Percentiles rank a stretch among this genome's conserved stretches.
These are phyloP conservation scores for Avena eriantha DNA, from an alignment of 176 grass and related monocot species.

Conservation along the genomic window DNA sequence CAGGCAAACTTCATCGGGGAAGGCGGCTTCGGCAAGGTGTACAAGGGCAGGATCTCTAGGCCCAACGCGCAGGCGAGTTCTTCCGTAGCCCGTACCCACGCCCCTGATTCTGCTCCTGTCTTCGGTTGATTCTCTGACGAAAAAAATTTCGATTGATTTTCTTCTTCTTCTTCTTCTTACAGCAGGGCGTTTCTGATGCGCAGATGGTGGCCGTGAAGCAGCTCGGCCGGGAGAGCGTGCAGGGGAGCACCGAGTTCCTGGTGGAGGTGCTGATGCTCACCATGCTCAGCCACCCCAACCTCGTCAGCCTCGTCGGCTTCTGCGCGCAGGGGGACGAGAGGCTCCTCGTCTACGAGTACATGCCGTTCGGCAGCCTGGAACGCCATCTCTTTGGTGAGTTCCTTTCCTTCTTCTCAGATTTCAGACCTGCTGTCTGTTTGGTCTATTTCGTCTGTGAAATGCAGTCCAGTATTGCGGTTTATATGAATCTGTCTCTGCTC, in stretches of 20 bases:
- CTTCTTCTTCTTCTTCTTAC: background rate
- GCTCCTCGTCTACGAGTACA: constrained; percentile 93
- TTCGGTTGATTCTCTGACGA: too few species aligned
- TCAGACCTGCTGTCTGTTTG: constrained; percentile 19
- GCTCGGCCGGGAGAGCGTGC: constrained; percentile 66
- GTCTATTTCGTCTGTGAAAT: background rate
- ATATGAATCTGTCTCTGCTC: background rate
- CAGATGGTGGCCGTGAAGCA: constrained; percentile 95
- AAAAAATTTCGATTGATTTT: background rate
- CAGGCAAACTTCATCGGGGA: constrained; percentile 79
- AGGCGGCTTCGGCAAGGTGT: constrained; percentile 93
- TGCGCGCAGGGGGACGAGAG: constrained; percentile 95
- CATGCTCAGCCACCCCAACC: constrained; percentile 74
- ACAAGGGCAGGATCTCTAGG: constrained; percentile 71
- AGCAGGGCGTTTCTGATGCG: constrained; percentile 10
- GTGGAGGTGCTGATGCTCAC: constrained; percentile 95
- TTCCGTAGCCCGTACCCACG: background rate
- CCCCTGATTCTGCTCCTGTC: background rate
- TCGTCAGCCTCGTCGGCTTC: constrained; percentile 82
- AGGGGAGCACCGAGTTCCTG: constrained; percentile 89
- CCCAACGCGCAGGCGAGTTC: constrained; percentile 61
- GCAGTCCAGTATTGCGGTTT: background rate
- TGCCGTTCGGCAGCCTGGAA: constrained; percentile 90
- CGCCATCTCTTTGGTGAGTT: constrained; percentile 79
- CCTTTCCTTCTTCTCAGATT: background rate